Evolutionary conservation across 805 yeast species (phyloP).

Genomic region (Kurtzmaniella fragi): DNA sequence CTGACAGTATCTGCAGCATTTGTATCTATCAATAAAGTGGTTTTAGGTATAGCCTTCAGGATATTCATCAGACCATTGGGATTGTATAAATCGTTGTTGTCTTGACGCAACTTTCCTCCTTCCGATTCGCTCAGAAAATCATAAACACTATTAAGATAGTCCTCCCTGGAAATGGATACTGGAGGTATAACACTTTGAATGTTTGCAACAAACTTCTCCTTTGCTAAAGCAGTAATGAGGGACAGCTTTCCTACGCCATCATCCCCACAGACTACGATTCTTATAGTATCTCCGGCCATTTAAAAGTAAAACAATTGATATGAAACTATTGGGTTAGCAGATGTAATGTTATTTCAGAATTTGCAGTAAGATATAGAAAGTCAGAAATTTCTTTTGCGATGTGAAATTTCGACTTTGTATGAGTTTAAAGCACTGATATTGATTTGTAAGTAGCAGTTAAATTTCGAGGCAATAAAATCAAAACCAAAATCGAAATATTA

Average conservation of each 20-base stretch:
- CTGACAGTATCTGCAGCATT: conserved; percentile 55
- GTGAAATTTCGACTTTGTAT: no score
- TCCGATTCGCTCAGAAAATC: conserved; percentile 7
- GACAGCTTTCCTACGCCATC: conserved; percentile 85
- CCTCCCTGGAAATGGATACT: conserved; percentile 67
- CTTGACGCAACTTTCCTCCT: background rate
- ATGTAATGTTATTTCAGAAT: no score
- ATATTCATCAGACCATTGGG: conserved; percentile 7
- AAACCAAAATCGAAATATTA: background rate
- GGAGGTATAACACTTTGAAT: conserved; percentile 79
- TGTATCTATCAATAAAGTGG: conserved; percentile 79
- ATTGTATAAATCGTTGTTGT: background rate
- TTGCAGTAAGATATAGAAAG: no score
- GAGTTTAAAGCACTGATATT: no score
- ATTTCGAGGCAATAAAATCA: background rate
- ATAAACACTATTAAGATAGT: conserved; percentile 43
- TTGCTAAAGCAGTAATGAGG: conserved; percentile 72
- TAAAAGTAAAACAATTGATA: background rate
- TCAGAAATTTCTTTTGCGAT: no score
- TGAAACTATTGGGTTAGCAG: no score
- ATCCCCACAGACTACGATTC: conserved; percentile 93
- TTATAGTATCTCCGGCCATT: conserved; percentile 45
- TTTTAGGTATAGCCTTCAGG: conserved; percentile 32
- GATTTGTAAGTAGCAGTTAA: background rate
- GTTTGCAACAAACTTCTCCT: conserved; percentile 73